These are phyloP conservation scores for Dalbergia cultrata DNA, from an alignment of 306 rosid species.

Conservation along the genomic window DNA sequence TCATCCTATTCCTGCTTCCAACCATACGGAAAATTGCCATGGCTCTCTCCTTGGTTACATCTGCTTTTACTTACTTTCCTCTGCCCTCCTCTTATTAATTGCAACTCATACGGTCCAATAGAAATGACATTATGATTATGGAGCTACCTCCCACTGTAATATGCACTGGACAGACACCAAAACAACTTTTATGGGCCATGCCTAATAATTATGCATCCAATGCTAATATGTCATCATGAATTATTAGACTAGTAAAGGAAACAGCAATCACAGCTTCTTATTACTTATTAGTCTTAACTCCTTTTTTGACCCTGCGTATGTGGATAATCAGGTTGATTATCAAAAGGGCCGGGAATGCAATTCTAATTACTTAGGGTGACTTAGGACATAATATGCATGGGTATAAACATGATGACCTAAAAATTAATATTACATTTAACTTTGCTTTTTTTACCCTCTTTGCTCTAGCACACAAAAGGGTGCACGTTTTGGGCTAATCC, in stretches of 20 bases:
- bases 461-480: constrained; percentile 26
- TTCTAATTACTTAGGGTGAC: not conserved
- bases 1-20: constrained; percentile 25
- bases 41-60: constrained; percentile 34
- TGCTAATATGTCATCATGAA: constrained; percentile 46
- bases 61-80: constrained; percentile 42
- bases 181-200: constrained; percentile 55
- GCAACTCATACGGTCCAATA: constrained; percentile 40
- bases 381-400: not conserved
- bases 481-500: constrained; percentile 10
- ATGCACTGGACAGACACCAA: constrained; percentile 41
- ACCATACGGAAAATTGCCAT: constrained; percentile 22
- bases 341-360: constrained; percentile 31
- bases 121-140: constrained; percentile 46
- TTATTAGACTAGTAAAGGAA: constrained; percentile 29
- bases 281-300: constrained; percentile 30
- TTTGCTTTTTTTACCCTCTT: constrained; percentile 25
- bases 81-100: constrained; percentile 44
- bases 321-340: constrained; percentile 32
- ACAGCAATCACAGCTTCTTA: constrained; percentile 27
- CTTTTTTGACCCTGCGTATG: constrained; percentile 47
- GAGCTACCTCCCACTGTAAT: constrained; percentile 51
- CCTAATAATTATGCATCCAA: constrained; percentile 50
- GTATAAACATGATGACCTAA: constrained; percentile 27
- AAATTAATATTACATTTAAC: not conserved